Evolutionary conservation across 768 basidiomycete species (phyloP).

Genomic region (Termitomyces heimii): DNA sequence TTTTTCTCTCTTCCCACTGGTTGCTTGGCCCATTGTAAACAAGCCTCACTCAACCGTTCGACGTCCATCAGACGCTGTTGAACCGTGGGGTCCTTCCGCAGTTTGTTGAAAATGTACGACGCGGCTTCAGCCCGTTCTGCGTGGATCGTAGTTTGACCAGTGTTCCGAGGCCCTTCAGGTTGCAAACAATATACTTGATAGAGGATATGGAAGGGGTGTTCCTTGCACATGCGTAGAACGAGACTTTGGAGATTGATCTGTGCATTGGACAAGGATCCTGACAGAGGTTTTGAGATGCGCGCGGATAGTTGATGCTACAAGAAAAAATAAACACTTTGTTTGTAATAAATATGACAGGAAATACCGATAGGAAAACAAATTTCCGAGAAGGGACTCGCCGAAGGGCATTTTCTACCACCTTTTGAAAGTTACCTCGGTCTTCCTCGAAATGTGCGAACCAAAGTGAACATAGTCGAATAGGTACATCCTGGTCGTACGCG

Average conservation of each 20-base stretch:
- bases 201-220: constrained; percentile 92
- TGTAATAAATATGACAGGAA: constrained; percentile 3
- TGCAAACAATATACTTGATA: constrained; percentile 84
- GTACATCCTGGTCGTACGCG: constrained; percentile 66
- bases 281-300: constrained; percentile 52
- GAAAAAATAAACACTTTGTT: not conserved
- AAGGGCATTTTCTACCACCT: constrained; percentile 38
- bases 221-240: constrained; percentile 71
- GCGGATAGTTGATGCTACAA: constrained; percentile 82
- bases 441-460: constrained; percentile 89
- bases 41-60: constrained; percentile 58
- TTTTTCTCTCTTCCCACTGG: constrained; percentile 34
- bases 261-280: constrained; percentile 15
- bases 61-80: constrained; percentile 42
- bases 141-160: constrained; percentile 48
- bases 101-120: constrained; percentile 47
- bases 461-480: constrained; percentile 80
- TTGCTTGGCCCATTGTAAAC: constrained; percentile 67
- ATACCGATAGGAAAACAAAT: constrained; percentile 77
- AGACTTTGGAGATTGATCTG: constrained; percentile 60
- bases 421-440: constrained; percentile 33
- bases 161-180: constrained; percentile 21
- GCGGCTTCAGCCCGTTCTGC: constrained; percentile 64
- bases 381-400: constrained; percentile 75
- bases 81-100: constrained; percentile 34